Base-by-base conservation (phyloP, 2,329 filamentous ascomycete species). In the Arthroderma sp. region DNA sequence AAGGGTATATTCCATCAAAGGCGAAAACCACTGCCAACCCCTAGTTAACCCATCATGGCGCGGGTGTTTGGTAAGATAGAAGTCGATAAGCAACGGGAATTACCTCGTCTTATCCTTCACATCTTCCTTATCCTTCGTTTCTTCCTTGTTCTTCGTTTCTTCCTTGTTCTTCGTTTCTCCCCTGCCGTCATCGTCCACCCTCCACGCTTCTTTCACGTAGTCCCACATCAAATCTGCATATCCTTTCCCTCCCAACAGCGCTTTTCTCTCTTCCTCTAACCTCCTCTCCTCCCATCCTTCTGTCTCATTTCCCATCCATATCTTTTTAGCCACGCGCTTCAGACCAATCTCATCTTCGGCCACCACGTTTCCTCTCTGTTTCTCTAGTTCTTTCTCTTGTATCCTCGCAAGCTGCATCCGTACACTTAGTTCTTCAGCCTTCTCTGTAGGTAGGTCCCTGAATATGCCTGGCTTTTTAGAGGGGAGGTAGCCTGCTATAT, bases 171-270 rank as follows among this genome's bases (percentile, higher is more conserved):
- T 11, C 25, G 13, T 8, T 17, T 8, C 28, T 33, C n/a, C 35
- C 67, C 63, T 59, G 55, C 60, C 59, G 53, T 61, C 59, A 57
- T 63, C 61, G 23, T 61, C 63, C 63, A 61, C 58, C 49, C 72
- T 58, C 73, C 73, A 58, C 63, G 73, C 64, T 67, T 70, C 73
- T 28, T 68, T 71, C 0, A 67, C 69, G 68, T 76, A 70, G 59
- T 75, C 72, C 61, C 68, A 67, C 54, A 76, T 76, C 67, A 76
- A 66, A 67, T 72, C 70, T 0, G 71, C 68, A 66, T 76, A 76
- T 1, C 73, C 71, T 60, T 73, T 74, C 41, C 67, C 66, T 54
- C 66, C 60, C 41, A 61, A 63, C 25, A 68, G 63, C 53, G 71
- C 73, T 49, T 73, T 70, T 64, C 67, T 65, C 57, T 65, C 71